A percentile compares a stretch with the other conserved stretches of the same genome.
phyloP scores from a whole-genome alignment of 306 rosid genomes.

The Quercus bicolor region DNA sequence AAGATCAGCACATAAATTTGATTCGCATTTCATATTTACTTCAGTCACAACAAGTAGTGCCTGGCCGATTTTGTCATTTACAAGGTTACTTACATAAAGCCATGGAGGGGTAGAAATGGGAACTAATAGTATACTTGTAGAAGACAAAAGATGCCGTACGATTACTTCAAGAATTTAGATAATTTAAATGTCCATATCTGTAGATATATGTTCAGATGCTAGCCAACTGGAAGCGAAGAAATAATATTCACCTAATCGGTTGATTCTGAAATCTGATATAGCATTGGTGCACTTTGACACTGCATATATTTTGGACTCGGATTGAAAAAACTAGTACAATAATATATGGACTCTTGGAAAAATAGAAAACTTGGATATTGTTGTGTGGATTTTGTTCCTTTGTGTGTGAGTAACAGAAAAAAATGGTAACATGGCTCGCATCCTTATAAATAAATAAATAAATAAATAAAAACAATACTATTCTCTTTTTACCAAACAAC shows the following conservation, averaged over 20 bases:
- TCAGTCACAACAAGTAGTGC: neutral
- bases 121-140: neutral
- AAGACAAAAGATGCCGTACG: slow-evolving; percentile 23
- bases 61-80: neutral
- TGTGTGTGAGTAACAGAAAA: too few species aligned
- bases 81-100: neutral
- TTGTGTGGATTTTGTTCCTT: too few species aligned
- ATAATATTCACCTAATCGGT: neutral
- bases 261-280: neutral
- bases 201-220: slow-evolving; percentile 17
- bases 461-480: too few species aligned
- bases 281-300: neutral
- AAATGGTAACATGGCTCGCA: too few species aligned
- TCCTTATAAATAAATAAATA: too few species aligned
- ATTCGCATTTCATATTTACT: too few species aligned
- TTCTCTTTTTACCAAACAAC: too few species aligned
- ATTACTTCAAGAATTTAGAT: slow-evolving; percentile 26
- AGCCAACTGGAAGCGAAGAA: slow-evolving; percentile 20
- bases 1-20: too few species aligned
- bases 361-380: too few species aligned
- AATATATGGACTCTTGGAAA: too few species aligned
- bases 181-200: slow-evolving; percentile 4
- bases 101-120: neutral
- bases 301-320: too few species aligned
- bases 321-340: too few species aligned